These are phyloP conservation scores for Candida alai DNA, from an alignment of 805 yeast species.

Conservation along the genomic window DNA sequence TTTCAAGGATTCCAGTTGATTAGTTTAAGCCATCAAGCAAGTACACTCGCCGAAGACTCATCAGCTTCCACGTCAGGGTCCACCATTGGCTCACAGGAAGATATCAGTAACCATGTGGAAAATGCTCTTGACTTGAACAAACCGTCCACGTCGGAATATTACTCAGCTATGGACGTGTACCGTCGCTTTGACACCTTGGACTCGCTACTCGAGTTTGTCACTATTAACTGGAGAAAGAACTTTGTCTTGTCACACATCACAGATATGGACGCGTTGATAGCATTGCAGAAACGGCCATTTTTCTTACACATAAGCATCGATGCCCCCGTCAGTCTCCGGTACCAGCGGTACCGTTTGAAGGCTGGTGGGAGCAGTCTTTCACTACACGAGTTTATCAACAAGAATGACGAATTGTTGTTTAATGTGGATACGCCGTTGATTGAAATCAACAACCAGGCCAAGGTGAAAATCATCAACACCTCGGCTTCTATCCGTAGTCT, in stretches of 20 bases:
- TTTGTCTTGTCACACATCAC: conserved; percentile 55
- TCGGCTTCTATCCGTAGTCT: conserved; percentile 32
- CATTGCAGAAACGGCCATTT: conserved; percentile 68
- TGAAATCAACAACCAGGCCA: conserved; percentile 57
- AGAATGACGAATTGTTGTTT: conserved; percentile 33
- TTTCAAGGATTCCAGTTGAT: conserved; percentile 49
- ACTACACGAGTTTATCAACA: conserved; percentile 35
- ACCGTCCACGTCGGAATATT: conserved; percentile 1
- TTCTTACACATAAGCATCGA: conserved; percentile 77
- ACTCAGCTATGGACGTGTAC: conserved; percentile 13
- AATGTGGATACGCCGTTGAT: conserved; percentile 49
- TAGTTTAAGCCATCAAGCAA: conserved; percentile 2
- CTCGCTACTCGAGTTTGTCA: conserved; percentile 56
- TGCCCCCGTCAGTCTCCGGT: conserved; percentile 58
- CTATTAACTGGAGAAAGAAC: conserved; percentile 60
- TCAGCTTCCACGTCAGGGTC: neutral
- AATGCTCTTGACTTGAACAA: neutral
- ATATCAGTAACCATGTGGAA: neutral
- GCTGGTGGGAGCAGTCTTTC: conserved; percentile 8
- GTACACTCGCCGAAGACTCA: neutral
- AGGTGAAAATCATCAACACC: conserved; percentile 38
- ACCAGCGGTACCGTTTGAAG: conserved; percentile 25
- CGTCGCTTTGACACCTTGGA: conserved; percentile 35
- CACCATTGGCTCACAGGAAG: neutral
- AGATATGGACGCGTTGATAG: conserved; percentile 39